These are phyloP conservation scores for Metschnikowia vanudenii DNA, from an alignment of 805 yeast species.

Conservation along the genomic window DNA sequence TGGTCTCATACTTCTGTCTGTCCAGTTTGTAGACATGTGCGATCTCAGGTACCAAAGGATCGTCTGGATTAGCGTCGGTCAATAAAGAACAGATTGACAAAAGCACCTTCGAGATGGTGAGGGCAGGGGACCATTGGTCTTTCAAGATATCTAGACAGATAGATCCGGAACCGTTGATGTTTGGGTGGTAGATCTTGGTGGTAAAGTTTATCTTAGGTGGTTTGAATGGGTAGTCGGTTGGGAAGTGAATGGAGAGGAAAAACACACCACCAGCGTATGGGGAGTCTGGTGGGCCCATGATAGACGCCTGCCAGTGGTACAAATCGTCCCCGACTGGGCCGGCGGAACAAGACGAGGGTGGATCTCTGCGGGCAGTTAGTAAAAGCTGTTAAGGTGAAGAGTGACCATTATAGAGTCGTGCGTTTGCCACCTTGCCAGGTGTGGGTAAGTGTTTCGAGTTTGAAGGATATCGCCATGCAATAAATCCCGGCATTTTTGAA, in stretches of 20 bases:
- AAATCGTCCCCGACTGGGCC: conserved; percentile 98
- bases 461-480: too few species aligned
- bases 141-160: conserved; percentile 95
- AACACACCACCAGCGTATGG: conserved; percentile 89
- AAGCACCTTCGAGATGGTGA: conserved; percentile 92
- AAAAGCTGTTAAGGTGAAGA: not conserved
- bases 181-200: conserved; percentile 96
- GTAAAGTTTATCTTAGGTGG: conserved; percentile 90
- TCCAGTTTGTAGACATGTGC: conserved; percentile 96
- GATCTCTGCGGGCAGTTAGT: conserved; percentile 62
- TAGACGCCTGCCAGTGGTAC: conserved; percentile 99
- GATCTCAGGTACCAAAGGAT: conserved; percentile 97
- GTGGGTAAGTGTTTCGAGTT: too few species aligned
- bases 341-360: conserved; percentile 98
- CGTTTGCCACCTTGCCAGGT: too few species aligned
- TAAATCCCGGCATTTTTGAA: too few species aligned
- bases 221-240: conserved; percentile 98
- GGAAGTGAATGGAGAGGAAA: conserved; percentile 94
- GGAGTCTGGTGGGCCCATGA: conserved; percentile 98
- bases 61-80: conserved; percentile 98
- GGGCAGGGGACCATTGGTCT: conserved; percentile 99
- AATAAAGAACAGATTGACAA: conserved; percentile 92
- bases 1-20: conserved; percentile 89
- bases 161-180: conserved; percentile 92
- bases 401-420: too few species aligned